Base-by-base conservation (phyloP, 805 yeast species). In the Metschnikowia reukaufii region DNA sequence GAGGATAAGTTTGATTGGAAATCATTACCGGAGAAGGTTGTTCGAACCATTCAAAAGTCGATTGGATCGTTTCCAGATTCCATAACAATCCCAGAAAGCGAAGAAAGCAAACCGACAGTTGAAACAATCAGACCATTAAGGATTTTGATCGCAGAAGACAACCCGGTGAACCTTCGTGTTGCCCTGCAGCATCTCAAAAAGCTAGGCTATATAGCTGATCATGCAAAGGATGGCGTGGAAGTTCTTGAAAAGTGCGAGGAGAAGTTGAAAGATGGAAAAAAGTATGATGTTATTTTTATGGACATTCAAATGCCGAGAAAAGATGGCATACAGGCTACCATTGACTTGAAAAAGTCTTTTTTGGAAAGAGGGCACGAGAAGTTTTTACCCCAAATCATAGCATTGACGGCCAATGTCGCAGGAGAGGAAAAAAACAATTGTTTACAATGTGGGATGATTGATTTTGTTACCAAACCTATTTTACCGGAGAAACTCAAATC, bases 131-230 rank as follows among this genome's bases (percentile, higher is more conserved):
- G 20, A 9, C 83, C 83, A 4, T 64, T 82, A 21, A 59, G 66
- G 25, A 74, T 80, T 13, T 58, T 81, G 23, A 62, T 82, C 5
- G 83, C 82, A 3, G 84, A 81, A 52, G 86, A 82, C 47, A 79
- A 77, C 43, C 66, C 72, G 27, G 68, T 76, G 48, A 76, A 76
- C 50, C 72, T 78, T 8, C 66, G 68, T 43, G 82, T 79, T 23
- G 82, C 82, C 1, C 55, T 74, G 25, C 75, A 72, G 50, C 79
- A 77, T 52, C 62, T 76, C 49, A 71, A 71, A 49, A 67, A 75
- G 46, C 60, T 78, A 56, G 82, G 83, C 1, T 78, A 77, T 54
- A 48, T 60, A 2, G 80, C 78, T 0, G 82, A 76, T 39, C 78
- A 76, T 47, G 81, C 80, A 21, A 72, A 73, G 50, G 81, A 76